These are phyloP conservation scores for Syzygium oleosum DNA, from an alignment of 345 rosid genomes.

Conservation along the genomic window DNA sequence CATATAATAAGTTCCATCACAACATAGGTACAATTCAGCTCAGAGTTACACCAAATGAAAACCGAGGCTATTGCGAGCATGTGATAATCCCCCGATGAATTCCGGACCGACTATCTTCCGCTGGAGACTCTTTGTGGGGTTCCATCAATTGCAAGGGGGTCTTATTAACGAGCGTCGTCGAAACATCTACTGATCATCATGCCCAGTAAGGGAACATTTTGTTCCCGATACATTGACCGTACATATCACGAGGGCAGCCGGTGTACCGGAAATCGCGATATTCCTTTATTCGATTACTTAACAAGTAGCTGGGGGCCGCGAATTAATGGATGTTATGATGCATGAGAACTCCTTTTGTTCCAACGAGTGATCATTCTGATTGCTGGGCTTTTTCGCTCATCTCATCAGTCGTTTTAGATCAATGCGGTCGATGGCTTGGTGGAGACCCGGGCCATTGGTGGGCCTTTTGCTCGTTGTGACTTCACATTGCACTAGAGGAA, in stretches of 20 bases:
- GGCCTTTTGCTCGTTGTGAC: neutral
- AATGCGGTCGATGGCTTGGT: neutral
- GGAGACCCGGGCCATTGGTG: neutral
- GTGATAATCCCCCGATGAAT: neutral
- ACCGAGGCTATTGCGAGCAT: neutral
- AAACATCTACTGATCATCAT: neutral
- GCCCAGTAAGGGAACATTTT: neutral
- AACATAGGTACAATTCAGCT: neutral
- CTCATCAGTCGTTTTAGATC: neutral
- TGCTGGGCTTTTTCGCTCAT: neutral
- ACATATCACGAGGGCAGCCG: neutral
- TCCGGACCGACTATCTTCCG: too few relatives aligned
- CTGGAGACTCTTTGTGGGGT: neutral
- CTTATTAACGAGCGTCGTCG: neutral
- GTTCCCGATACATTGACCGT: neutral
- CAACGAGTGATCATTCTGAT: neutral
- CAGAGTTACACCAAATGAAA: neutral
- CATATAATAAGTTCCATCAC: fast-evolving
- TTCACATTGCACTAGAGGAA: neutral
- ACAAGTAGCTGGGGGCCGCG: neutral
- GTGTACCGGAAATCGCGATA: neutral
- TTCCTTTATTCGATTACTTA: neutral
- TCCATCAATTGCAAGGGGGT: neutral
- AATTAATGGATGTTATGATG: neutral
- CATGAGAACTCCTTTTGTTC: neutral